Conservation (phyloP, 78 protist genomes). For the Dictyostelium brefeldianum region DNA sequence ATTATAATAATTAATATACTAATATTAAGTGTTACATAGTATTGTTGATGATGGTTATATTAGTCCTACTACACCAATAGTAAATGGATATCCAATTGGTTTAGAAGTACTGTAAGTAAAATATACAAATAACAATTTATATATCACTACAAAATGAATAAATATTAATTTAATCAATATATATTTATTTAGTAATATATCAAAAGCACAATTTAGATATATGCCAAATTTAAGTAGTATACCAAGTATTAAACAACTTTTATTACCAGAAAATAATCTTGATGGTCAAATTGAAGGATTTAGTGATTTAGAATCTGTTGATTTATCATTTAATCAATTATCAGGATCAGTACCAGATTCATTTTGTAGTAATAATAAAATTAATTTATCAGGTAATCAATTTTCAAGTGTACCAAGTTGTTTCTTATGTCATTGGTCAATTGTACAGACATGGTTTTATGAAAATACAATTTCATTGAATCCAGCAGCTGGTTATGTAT, state of each 20-base stretch:
- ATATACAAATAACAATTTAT: background rate
- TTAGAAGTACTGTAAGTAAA: background rate
- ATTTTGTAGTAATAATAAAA: background rate
- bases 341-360: background rate
- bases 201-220: background rate
- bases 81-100: background rate
- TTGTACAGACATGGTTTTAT: background rate
- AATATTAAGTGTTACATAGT: too few species aligned
- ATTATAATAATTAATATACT: too few species aligned
- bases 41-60: background rate
- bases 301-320: background rate
- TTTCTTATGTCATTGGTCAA: slow-evolving; percentile 2
- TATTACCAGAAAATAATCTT: background rate
- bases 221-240: background rate
- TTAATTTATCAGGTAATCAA: background rate
- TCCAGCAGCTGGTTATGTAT: background rate
- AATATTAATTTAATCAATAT: too few species aligned
- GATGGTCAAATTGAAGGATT: background rate
- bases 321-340: background rate
- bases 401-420: slow-evolving; percentile 2
- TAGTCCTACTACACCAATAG: background rate
- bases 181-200: background rate
- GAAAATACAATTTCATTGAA: background rate
- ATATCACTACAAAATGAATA: background rate
- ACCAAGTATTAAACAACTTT: background rate